Evolutionary conservation across 306 rosid species (phyloP), one percentile per base, ranked within the genome.

Genomic region (Inga leiocalycina): DNA sequence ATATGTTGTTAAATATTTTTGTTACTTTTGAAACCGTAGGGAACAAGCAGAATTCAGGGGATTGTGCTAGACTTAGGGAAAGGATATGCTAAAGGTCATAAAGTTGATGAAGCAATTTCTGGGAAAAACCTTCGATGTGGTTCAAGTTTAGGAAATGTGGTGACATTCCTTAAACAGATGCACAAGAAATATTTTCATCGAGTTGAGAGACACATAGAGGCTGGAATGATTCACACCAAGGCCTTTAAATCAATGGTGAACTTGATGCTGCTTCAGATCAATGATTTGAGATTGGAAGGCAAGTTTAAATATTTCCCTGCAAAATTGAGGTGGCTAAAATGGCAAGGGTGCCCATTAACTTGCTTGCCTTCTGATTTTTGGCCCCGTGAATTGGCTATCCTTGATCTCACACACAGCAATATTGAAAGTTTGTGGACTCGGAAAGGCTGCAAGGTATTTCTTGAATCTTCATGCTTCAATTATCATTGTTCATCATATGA

Each of bases 271-370:
- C 97, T 93, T 71, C 88, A 91, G 84, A 89, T 91, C 67, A 90
- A 93, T 79, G 22, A 88, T 80, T 48, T 80, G 81, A 79, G 84
- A 71, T 71, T 91, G 83, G 79, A 85, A 85, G 97, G 97, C 4
- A 67, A 70, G 57, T 72, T 77, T 6, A 72, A 24, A 45, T n/a
- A 4, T 45, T 87, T 93, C 61, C 95, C 97, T 6, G 75, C 79
- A n/a, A 78, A 71, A 62, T 67, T 93, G 82, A 93, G 82, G 86
- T 93, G 93, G 95, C 80, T 93, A 56, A 90, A 93, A 65, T 93
- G 95, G 97, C 89, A 78, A 81, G 89, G 78, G 17, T 91, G 97
- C 76, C 89, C 92, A 67, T 71, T 80, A n/a, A 86, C 51, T 54
- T 10, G 30, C 65, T 65, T 93, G 32, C 87, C 93, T 79, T 81